Evolutionary conservation across 2,329 filamentous ascomycete species (phyloP).

Genomic region (Lasiodiplodia theobromae): DNA sequence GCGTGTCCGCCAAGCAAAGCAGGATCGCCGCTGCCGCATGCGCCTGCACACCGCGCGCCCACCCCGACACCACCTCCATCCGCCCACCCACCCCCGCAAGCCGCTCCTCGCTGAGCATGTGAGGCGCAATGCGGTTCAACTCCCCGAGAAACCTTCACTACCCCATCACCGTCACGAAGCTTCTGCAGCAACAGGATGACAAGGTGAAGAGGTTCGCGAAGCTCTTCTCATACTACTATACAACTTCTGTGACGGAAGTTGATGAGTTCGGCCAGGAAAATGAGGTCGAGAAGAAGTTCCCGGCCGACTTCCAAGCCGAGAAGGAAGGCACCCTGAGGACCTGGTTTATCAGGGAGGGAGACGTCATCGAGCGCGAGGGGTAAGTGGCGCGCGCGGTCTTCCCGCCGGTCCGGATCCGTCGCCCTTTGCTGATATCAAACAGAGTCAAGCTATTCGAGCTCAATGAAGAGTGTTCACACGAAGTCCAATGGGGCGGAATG

Average conservation of each 20-base stretch:
- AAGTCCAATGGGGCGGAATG: conserved; percentile 87
- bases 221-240: conserved; percentile 87
- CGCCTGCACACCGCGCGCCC: conserved; percentile 16
- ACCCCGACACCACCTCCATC: background rate
- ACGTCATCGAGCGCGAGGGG: conserved; percentile 51
- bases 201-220: conserved; percentile 76
- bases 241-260: conserved; percentile 71
- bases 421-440: conserved; percentile 29
- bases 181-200: conserved; percentile 79
- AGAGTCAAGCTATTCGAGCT: conserved; percentile 73
- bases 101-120: conserved; percentile 40
- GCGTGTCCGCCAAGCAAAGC: conserved; percentile 20
- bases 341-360: conserved; percentile 76
- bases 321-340: conserved; percentile 78
- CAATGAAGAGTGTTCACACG: conserved; percentile 89
- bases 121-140: conserved; percentile 55
- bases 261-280: conserved; percentile 78
- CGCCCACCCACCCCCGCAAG: background rate
- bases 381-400: conserved; percentile 5
- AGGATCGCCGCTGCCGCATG: conserved; percentile 26
- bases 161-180: conserved; percentile 88
- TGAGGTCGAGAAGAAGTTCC: conserved; percentile 72
- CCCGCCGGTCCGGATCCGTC: background rate
- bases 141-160: conserved; percentile 73
- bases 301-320: conserved; percentile 81